Evolutionary conservation across 1,284 basidiomycete species (phyloP), one percentile per base, ranked within the genome.

Genomic region (Melampsora occidentalis): DNA sequence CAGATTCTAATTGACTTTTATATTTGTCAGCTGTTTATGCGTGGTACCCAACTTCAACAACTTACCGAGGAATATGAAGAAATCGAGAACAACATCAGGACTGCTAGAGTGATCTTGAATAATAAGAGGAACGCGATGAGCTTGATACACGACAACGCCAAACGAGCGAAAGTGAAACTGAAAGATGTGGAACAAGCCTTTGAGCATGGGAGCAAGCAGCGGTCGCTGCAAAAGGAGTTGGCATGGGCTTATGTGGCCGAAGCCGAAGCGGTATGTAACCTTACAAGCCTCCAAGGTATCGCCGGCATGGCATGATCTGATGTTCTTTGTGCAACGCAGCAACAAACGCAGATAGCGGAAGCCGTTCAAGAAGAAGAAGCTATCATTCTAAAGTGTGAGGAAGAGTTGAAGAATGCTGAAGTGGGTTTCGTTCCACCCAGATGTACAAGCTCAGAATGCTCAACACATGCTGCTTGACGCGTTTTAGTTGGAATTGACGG

Each of bases 31-130:
- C 94, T 98, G 83, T 99, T 98, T 87, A 87, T 98, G 59, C 88
- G 90, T 42, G 97, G 97, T 10, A 99, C 96, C 0, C 92, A 94
- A 80, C 89, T 99, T 33, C 89, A 89, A 48, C 91, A 95, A 81
- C 89, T 99, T 28, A 89, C 88, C 5, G 89, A 92, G 31, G 91
- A 95, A 82, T 99, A 99, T 82, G 88, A 91, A 53, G 85, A 87
- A 1, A 91, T 92, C 80, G 84, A 90, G 35, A 85, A 88, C 76
- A 91, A 92, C 81, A 89, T 92, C 79, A 86, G 85, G 22, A 87
- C 88, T 79, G 91, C 89, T 1, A 84, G 84, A 72, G 69, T 20
- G 2, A 78, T 80, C 12, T 53, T 82, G 35, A 77, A 78, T 9
- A 80, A 78, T 69, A 84, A 84, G 77, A 87, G 88, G 69, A 89